These are phyloP conservation scores for Syncephalis plumigaleata DNA, from an alignment of 371 early-diverging fungal species.

Conservation along the genomic window DNA sequence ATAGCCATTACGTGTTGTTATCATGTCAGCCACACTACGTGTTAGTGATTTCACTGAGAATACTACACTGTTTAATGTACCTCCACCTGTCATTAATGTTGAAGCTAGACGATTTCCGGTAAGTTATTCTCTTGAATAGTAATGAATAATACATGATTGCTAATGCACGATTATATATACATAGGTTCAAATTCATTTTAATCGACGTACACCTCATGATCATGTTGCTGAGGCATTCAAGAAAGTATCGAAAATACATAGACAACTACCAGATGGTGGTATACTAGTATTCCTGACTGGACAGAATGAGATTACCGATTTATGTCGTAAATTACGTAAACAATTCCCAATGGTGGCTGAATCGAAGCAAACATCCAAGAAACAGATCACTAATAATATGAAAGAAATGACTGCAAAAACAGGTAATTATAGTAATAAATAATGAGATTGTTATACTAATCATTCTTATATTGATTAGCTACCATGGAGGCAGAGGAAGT, in stretches of 20 bases:
- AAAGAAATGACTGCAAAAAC: slow-evolving; percentile 16
- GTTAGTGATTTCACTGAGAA: slow-evolving; percentile 87
- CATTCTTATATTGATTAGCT: slow-evolving; percentile 3
- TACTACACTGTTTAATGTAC: slow-evolving; percentile 41
- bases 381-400: slow-evolving; percentile 10
- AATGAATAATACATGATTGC: too few species aligned
- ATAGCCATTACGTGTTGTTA: slow-evolving; percentile 82
- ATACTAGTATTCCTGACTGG: slow-evolving; percentile 98
- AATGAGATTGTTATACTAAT: slow-evolving; percentile 7
- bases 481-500: slow-evolving; percentile 43
- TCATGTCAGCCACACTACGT: slow-evolving; percentile 98
- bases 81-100: slow-evolving; percentile 84
- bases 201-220: slow-evolving; percentile 23
- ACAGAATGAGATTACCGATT: slow-evolving; percentile 93
- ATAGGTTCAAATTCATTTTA: slow-evolving; percentile 45
- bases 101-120: slow-evolving; percentile 83
- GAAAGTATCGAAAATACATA: slow-evolving; percentile 83
- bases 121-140: too few species aligned
- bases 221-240: slow-evolving; percentile 45
- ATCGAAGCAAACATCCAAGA: slow-evolving; percentile 3
- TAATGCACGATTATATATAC: too few species aligned
- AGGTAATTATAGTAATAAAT: slow-evolving; percentile 29
- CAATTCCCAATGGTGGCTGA: slow-evolving; percentile 35
- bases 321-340: slow-evolving; percentile 53
- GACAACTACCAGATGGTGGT: slow-evolving; percentile 76